Evolutionary conservation across 2,329 filamentous ascomycete genomes (phyloP).

Genomic region (Chaetomium globosum): DNA sequence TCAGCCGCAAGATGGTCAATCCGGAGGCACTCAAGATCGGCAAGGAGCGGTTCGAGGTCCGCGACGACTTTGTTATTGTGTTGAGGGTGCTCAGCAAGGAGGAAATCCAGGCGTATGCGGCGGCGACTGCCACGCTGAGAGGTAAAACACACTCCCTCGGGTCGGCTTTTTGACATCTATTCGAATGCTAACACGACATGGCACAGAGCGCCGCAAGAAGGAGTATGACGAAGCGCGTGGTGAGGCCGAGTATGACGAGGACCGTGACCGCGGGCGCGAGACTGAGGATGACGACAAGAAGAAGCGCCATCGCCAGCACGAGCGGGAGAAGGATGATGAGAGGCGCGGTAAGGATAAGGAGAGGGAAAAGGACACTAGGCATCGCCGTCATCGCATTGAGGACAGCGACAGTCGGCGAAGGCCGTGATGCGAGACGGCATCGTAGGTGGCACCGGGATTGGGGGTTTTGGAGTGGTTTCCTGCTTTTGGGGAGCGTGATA

Average conservation of each 20-base stretch:
- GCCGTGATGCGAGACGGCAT: conserved; percentile 31
- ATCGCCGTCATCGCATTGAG: conserved; percentile 39
- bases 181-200: conserved; percentile 10
- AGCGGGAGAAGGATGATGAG: conserved; percentile 43
- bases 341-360: conserved; percentile 37
- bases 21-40: conserved; percentile 81
- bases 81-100: conserved; percentile 83
- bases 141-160: conserved; percentile 54
- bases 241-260: conserved; percentile 39
- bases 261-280: conserved; percentile 40
- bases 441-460: conserved; percentile 42
- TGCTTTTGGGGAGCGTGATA: neutral
- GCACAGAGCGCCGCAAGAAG: conserved; percentile 46
- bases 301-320: conserved; percentile 37
- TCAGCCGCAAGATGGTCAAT: conserved; percentile 84
- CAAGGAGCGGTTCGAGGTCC: conserved; percentile 89
- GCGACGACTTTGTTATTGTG: conserved; percentile 93
- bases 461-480: conserved; percentile 28
- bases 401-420: conserved; percentile 35
- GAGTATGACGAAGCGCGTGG: conserved; percentile 44
- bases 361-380: conserved; percentile 38
- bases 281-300: conserved; percentile 42
- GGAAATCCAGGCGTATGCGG: conserved; percentile 85
- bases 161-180: neutral
- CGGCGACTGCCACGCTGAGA: conserved; percentile 78